phyloP scores from a whole-genome alignment of 176 grass and related monocot species.

The Eragrostis curvula region DNA sequence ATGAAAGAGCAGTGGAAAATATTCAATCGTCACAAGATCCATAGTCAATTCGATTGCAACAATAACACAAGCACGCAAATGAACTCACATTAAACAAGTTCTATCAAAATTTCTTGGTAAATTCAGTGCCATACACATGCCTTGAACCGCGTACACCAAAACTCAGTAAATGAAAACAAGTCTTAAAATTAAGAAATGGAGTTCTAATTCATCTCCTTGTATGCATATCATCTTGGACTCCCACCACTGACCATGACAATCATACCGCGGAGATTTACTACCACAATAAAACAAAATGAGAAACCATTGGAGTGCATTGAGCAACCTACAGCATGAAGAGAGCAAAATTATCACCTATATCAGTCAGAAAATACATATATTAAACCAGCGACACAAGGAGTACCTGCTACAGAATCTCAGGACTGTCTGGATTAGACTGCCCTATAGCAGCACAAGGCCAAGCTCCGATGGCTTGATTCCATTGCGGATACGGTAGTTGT shows the following conservation, averaged over 20 bases:
- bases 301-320: slow-evolving; percentile 45
- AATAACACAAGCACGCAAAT: slow-evolving; percentile 21
- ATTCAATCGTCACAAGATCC: slow-evolving; percentile 13
- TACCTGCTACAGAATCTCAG: slow-evolving; percentile 36
- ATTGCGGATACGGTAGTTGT: slow-evolving; percentile 80
- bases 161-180: slow-evolving; percentile 42
- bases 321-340: slow-evolving; percentile 44
- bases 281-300: slow-evolving; percentile 48
- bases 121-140: slow-evolving; percentile 39
- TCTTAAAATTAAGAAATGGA: slow-evolving; percentile 37
- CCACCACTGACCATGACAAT: slow-evolving; percentile 32
- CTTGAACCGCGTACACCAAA: slow-evolving; percentile 31
- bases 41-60: not conserved
- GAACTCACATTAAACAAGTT: slow-evolving; percentile 41
- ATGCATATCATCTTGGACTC: slow-evolving; percentile 39
- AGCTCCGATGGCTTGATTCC: slow-evolving; percentile 86
- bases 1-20: not conserved
- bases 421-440: slow-evolving; percentile 8
- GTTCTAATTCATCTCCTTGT: slow-evolving; percentile 50
- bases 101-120: slow-evolving; percentile 64
- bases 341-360: slow-evolving; percentile 41
- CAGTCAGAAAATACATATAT: slow-evolving; percentile 20
- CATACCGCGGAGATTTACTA: slow-evolving; percentile 41
- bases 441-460: slow-evolving; percentile 91
- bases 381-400: slow-evolving; percentile 33